These are phyloP conservation scores for Lupinus albus DNA, from an alignment of 306 rosid genomes.

Conservation along the genomic window DNA sequence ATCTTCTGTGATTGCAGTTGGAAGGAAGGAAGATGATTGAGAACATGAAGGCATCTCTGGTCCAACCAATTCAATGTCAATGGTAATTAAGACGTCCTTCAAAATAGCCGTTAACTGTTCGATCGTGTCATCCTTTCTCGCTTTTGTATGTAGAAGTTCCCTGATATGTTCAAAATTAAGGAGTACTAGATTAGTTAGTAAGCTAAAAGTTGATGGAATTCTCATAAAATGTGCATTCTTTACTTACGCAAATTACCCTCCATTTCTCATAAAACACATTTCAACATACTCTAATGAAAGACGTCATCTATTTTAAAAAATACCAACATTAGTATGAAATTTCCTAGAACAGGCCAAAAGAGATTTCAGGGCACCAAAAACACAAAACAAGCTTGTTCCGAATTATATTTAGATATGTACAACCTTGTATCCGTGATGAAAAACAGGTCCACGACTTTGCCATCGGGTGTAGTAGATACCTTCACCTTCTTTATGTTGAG, in stretches of 20 bases:
- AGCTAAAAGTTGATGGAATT: slow-evolving; percentile 3
- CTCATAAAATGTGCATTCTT: not conserved
- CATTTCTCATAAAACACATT: slow-evolving; percentile 4
- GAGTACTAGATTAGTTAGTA: slow-evolving; percentile 32
- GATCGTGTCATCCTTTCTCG: slow-evolving; percentile 66
- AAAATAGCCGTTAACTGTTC: slow-evolving; percentile 53
- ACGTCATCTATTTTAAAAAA: not conserved
- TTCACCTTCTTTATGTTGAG: slow-evolving; percentile 86
- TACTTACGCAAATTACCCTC: slow-evolving; percentile 10
- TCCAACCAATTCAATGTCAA: slow-evolving; percentile 73
- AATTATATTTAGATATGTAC: slow-evolving; percentile 24
- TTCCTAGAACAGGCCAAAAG: not conserved
- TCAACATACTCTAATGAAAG: slow-evolving; percentile 7
- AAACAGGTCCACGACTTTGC: slow-evolving; percentile 85
- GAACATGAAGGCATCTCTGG: slow-evolving; percentile 65
- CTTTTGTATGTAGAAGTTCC: slow-evolving; percentile 77
- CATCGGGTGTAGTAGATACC: slow-evolving; percentile 96
- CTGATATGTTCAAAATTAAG: slow-evolving; percentile 47
- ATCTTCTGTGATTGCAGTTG: slow-evolving; percentile 64
- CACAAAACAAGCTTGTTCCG: slow-evolving; percentile 11
- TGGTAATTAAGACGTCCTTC: slow-evolving; percentile 58
- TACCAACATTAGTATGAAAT: not conserved
- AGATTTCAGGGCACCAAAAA: slow-evolving; percentile 11
- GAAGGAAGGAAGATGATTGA: slow-evolving; percentile 68
- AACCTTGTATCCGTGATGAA: slow-evolving; percentile 92